A percentile compares a stretch with the other conserved stretches of the same genome.
Evolutionary conservation across 495 filamentous ascomycete genomes (phyloP).

Genomic region (Penicillium crystallinum): DNA sequence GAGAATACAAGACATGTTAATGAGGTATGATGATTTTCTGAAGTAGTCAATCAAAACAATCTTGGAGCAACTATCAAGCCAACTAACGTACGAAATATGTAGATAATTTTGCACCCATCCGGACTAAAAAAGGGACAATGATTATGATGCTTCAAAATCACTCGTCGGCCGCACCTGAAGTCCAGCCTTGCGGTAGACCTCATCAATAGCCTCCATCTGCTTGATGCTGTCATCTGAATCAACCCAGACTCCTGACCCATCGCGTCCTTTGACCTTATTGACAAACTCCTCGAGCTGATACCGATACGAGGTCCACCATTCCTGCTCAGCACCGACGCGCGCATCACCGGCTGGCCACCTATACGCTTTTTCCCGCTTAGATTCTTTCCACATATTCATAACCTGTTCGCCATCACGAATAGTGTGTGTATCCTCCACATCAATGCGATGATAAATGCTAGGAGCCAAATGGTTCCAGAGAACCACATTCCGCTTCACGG

Average conservation of each 20-base stretch:
- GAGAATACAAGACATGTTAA: too few relatives aligned
- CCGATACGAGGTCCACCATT: slow-evolving; percentile 48
- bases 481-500: slow-evolving; percentile 15
- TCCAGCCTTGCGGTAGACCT: slow-evolving; percentile 45
- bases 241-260: slow-evolving; percentile 43
- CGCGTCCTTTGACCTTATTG: slow-evolving; percentile 42
- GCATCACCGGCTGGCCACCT: slow-evolving; percentile 38
- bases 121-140: too few relatives aligned
- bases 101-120: too few relatives aligned
- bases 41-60: too few relatives aligned
- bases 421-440: slow-evolving; percentile 40
- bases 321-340: background rate
- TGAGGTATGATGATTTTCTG: too few relatives aligned
- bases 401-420: slow-evolving; percentile 20
- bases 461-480: slow-evolving; percentile 12
- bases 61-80: too few relatives aligned
- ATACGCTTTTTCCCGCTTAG: slow-evolving; percentile 42
- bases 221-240: slow-evolving; percentile 44
- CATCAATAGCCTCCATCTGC: slow-evolving; percentile 51
- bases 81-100: too few relatives aligned
- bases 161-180: slow-evolving; percentile 22
- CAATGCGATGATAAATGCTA: slow-evolving; percentile 41
- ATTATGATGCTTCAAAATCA: background rate
- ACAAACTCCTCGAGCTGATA: slow-evolving; percentile 55
- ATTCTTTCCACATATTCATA: slow-evolving; percentile 43